phyloP scores from a whole-genome alignment of 176 grass and related monocot species.

The Puccinellia tenuiflora region DNA sequence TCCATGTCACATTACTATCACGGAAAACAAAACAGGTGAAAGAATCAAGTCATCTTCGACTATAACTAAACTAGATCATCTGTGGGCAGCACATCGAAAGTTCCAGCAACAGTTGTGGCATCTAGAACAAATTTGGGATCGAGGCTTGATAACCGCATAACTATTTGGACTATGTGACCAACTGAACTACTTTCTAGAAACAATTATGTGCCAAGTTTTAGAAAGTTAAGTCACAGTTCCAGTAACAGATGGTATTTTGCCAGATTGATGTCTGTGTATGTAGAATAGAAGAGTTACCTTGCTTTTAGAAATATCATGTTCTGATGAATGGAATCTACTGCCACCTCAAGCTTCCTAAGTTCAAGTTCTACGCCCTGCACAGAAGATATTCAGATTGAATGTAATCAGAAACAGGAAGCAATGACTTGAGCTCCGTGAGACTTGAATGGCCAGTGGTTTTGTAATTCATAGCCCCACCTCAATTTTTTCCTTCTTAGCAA shows the following conservation, averaged over 20 bases:
- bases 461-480: conserved; percentile 45
- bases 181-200: not conserved
- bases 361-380: conserved; percentile 76
- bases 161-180: not conserved
- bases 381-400: not conserved
- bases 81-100: not conserved
- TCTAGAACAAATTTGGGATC: not conserved
- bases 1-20: not conserved
- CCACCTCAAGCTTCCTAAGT: conserved; percentile 67
- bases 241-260: not conserved
- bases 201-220: not conserved
- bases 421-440: conserved; percentile 1
- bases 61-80: not conserved
- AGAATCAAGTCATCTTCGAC: not conserved
- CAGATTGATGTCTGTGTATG: not conserved
- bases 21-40: not conserved
- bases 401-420: conserved; percentile 9
- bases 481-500: conserved; percentile 93
- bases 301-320: conserved; percentile 74
- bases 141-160: not conserved
- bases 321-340: conserved; percentile 72
- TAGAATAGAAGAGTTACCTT: conserved; percentile 34
- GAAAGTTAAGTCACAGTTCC: not conserved
- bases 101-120: not conserved
- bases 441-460: not conserved